Evolutionary conservation across 371 early-diverging fungal genomes (phyloP).

Genomic region (Coemansia linderi): DNA sequence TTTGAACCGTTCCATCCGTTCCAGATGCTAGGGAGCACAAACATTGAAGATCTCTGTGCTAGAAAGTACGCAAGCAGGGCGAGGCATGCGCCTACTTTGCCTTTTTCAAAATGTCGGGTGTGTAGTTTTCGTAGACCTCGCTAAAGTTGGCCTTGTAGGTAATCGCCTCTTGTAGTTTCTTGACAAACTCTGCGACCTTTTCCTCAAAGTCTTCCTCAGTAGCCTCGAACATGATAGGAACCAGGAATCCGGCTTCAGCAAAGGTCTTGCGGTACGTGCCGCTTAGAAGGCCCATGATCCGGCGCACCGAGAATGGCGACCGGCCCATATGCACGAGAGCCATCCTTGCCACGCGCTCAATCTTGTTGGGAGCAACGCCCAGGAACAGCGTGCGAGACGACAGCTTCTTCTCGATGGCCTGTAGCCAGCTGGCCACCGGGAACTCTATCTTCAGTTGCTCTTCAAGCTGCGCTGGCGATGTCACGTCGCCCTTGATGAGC

Average conservation of each 20-base stretch:
- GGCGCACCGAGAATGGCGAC: constrained; percentile 5
- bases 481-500: constrained; percentile 8
- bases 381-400: constrained; percentile 6
- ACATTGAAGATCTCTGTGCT: neutral
- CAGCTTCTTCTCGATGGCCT: constrained; percentile 7
- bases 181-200: constrained; percentile 10
- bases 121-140: constrained; percentile 7
- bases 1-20: neutral
- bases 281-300: constrained; percentile 8
- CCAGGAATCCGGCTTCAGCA: constrained; percentile 2
- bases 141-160: constrained; percentile 6
- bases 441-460: constrained; percentile 2
- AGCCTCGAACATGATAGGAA: constrained; percentile 4
- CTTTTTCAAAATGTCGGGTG: constrained; percentile 8
- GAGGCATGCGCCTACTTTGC: neutral
- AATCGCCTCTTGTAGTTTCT: constrained; percentile 6
- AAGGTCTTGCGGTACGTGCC: constrained; percentile 4
- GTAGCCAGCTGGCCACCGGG: constrained; percentile 6
- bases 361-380: constrained; percentile 3
- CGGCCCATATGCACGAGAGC: constrained; percentile 7
- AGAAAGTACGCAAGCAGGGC: neutral
- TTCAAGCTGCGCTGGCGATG: constrained; percentile 1
- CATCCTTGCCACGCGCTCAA: constrained; percentile 1
- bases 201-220: constrained; percentile 7
- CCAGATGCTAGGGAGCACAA: neutral